Conservation (phyloP, 331 rosid genomes). For the Quercus lobata region DNA sequence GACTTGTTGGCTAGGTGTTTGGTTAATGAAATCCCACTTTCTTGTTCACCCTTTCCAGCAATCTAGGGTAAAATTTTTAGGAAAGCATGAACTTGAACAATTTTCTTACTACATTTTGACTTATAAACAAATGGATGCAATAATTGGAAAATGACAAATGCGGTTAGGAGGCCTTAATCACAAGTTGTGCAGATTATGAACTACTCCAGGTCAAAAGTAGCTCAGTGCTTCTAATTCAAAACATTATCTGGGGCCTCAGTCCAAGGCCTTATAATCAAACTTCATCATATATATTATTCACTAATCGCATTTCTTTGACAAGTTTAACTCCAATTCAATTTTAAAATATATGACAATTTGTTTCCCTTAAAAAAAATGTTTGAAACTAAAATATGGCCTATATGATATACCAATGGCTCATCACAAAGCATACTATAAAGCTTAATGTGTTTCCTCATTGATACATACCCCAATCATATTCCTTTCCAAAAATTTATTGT, state of each 20-base stretch:
- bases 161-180: constrained; percentile 16
- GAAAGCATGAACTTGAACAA: neutral
- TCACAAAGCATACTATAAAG: neutral
- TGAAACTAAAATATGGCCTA: neutral
- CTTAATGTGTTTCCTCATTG: neutral
- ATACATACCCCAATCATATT: neutral
- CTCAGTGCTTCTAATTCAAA: constrained; percentile 6
- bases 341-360: neutral
- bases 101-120: neutral
- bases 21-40: neutral
- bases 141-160: constrained; percentile 9
- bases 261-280: neutral
- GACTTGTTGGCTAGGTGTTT: no score
- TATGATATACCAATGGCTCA: constrained; percentile 4
- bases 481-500: neutral
- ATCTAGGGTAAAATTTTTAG: neutral
- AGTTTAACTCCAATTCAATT: neutral
- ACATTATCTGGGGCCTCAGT: no score
- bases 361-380: no score
- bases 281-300: constrained; percentile 1
- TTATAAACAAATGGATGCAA: constrained; percentile 1
- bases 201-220: constrained; percentile 12
- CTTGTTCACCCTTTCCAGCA: neutral
- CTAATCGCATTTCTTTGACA: neutral
- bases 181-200: neutral